Evolutionary conservation across 2,329 filamentous ascomycete species (phyloP).

Genomic region (Fusarium solani-melongenae): DNA sequence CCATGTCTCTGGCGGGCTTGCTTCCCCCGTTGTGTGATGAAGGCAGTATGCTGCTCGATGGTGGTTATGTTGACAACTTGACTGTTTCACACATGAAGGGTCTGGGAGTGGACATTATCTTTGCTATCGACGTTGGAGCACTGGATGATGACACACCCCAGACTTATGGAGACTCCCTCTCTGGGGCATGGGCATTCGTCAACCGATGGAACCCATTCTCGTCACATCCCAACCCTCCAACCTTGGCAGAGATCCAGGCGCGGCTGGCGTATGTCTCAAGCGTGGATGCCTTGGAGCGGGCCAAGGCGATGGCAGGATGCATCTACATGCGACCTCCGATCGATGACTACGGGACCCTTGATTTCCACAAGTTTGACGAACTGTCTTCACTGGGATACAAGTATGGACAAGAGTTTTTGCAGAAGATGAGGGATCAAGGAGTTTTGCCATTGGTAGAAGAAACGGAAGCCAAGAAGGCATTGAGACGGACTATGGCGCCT

Average conservation of each 20-base stretch:
- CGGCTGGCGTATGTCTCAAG: conserved; percentile 94
- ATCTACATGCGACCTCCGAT: conserved; percentile 97
- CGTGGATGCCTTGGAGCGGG: conserved; percentile 92
- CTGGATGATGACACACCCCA: conserved; percentile 94
- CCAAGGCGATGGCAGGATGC: conserved; percentile 90
- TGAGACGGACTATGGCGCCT: conserved; percentile 83
- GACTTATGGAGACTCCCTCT: conserved; percentile 91
- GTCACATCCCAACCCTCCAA: conserved; percentile 88
- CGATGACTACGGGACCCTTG: conserved; percentile 91
- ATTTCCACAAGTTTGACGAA: conserved; percentile 98
- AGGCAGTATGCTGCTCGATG: conserved; percentile 95
- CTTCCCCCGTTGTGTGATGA: conserved; percentile 96
- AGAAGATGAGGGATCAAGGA: conserved; percentile 80
- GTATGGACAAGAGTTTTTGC: conserved; percentile 85
- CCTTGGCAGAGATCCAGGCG: conserved; percentile 94
- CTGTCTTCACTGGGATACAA: conserved; percentile 90
- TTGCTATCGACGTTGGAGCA: conserved; percentile 93
- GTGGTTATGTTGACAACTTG: conserved; percentile 96
- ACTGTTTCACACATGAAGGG: conserved; percentile 98
- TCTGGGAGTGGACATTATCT: conserved; percentile 91
- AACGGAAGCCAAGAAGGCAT: conserved; percentile 79
- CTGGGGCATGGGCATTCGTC: conserved; percentile 92
- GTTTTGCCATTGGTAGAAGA: conserved; percentile 76
- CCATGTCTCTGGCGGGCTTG: conserved; percentile 94
- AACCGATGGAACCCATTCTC: conserved; percentile 99